A percentile compares a stretch with the other conserved stretches of the same genome.
These are phyloP conservation scores for Anthracocystis setariae DNA, from an alignment of 1,284 basidiomycete species.

Conservation along the genomic window DNA sequence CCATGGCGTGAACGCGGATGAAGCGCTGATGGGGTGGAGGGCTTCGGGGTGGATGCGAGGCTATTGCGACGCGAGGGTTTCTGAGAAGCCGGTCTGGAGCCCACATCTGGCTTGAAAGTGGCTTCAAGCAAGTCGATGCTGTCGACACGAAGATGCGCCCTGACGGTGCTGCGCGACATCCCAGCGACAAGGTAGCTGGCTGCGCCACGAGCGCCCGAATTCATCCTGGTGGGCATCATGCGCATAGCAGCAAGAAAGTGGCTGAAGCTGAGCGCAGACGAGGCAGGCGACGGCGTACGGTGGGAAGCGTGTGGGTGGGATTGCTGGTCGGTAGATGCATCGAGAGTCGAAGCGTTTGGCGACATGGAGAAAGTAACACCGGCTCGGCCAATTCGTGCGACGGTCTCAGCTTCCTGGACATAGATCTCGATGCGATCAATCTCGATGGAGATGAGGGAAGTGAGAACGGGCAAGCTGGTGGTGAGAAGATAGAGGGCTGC, in stretches of 20 bases:
- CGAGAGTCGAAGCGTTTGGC: slow-evolving; percentile 15
- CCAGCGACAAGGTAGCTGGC: slow-evolving; percentile 51
- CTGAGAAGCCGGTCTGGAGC: not conserved
- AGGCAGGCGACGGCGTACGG: not conserved
- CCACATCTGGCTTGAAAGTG: slow-evolving; percentile 17
- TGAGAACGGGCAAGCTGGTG: slow-evolving; percentile 53
- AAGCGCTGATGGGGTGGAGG: slow-evolving; percentile 7
- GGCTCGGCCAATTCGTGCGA: slow-evolving; percentile 41
- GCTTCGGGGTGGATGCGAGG: slow-evolving; percentile 4
- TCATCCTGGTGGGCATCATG: slow-evolving; percentile 48
- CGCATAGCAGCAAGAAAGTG: slow-evolving; percentile 26
- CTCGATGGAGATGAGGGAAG: slow-evolving; percentile 58
- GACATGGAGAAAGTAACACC: slow-evolving; percentile 53
- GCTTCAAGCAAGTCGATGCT: slow-evolving; percentile 55
- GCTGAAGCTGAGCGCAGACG: slow-evolving; percentile 16
- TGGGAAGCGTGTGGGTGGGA: not conserved
- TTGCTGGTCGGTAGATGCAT: not conserved
- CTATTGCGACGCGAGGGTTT: slow-evolving; percentile 5
- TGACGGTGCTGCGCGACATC: slow-evolving; percentile 46
- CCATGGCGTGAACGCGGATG: slow-evolving; percentile 1
- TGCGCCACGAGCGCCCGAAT: slow-evolving; percentile 48
- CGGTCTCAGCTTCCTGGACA: slow-evolving; percentile 48
- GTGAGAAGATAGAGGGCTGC: slow-evolving; percentile 49
- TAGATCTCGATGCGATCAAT: slow-evolving; percentile 53
- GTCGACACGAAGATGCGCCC: slow-evolving; percentile 41